These are phyloP conservation scores for Sinapis alba DNA, from an alignment of 441 rosid genomes.

Conservation along the genomic window DNA sequence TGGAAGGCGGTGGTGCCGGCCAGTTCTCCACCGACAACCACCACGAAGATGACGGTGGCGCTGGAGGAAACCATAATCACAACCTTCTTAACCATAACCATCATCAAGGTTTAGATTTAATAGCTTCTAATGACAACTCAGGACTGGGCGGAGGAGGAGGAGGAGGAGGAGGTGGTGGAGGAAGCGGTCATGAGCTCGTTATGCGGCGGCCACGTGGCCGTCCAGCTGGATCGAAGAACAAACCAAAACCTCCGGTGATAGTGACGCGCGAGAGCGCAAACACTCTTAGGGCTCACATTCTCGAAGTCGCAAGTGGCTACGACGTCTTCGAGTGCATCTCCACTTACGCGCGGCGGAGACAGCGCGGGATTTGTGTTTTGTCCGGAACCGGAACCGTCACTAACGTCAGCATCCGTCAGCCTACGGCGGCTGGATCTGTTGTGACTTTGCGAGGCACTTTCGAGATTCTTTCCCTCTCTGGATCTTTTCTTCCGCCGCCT, in stretches of 20 bases:
- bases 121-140: conserved; percentile 31
- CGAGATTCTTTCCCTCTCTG: conserved; percentile 86
- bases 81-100: conserved; percentile 37
- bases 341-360: conserved; percentile 83
- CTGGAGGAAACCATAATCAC: conserved; percentile 38
- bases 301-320: conserved; percentile 84
- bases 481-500: conserved; percentile 93
- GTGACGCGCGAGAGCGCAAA: conserved; percentile 94
- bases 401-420: conserved; percentile 84
- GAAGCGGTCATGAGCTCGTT: conserved; percentile 47
- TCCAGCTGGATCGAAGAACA: conserved; percentile 92
- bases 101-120: conserved; percentile 53
- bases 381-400: conserved; percentile 91
- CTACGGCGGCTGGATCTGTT: conserved; percentile 75
- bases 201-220: conserved; percentile 86
- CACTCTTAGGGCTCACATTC: conserved; percentile 94
- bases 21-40: conserved; percentile 46
- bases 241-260: conserved; percentile 88
- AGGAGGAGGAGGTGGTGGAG: conserved; percentile 32
- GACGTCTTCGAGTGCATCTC: conserved; percentile 87
- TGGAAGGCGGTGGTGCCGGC: not conserved
- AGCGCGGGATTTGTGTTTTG: conserved; percentile 87
- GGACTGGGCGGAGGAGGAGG: conserved; percentile 20
- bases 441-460: conserved; percentile 85
- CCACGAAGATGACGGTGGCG: conserved; percentile 45